These are phyloP conservation scores for Spatholobus suberectus DNA, from an alignment of 306 rosid species.

Conservation along the genomic window DNA sequence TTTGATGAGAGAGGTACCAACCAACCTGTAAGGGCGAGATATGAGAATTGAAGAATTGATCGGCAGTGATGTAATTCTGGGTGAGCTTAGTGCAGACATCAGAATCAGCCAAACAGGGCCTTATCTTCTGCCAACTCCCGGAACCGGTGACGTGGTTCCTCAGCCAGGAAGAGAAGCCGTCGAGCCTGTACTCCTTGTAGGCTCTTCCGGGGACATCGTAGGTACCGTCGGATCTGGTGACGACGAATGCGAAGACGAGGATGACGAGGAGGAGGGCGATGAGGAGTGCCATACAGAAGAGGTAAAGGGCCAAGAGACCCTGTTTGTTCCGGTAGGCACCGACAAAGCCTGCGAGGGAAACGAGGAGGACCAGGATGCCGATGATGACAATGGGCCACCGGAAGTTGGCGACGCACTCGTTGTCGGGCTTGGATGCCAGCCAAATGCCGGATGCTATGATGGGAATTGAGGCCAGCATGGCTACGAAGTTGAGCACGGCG, in stretches of 20 bases:
- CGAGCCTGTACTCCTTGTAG: slow-evolving; percentile 65
- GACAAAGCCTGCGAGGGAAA: slow-evolving; percentile 77
- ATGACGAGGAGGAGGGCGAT: slow-evolving; percentile 64
- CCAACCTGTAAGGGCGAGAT: slow-evolving; percentile 93
- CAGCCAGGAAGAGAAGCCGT: slow-evolving; percentile 73
- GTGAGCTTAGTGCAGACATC: slow-evolving; percentile 60
- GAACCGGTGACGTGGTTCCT: slow-evolving; percentile 62
- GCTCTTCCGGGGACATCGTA: slow-evolving; percentile 62
- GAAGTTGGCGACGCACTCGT: slow-evolving; percentile 72
- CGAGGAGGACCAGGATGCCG: slow-evolving; percentile 74
- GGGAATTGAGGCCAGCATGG: slow-evolving; percentile 72
- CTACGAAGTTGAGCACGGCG: slow-evolving; percentile 72
- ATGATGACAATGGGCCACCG: slow-evolving; percentile 81
- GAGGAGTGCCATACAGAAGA: slow-evolving; percentile 81
- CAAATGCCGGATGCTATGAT: slow-evolving; percentile 87
- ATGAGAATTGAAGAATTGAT: slow-evolving; percentile 70
- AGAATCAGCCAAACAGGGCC: slow-evolving; percentile 77
- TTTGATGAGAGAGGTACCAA: too few species aligned
- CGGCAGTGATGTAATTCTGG: slow-evolving; percentile 56
- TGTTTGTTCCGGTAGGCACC: slow-evolving; percentile 86
- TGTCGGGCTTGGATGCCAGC: slow-evolving; percentile 87
- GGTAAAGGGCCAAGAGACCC: slow-evolving; percentile 81
- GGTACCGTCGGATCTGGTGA: slow-evolving; percentile 68
- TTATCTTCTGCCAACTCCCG: slow-evolving; percentile 65
- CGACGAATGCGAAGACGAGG: slow-evolving; percentile 77